Base-by-base conservation (phyloP, 805 yeast species). In the Hanseniaspora thailandica region DNA sequence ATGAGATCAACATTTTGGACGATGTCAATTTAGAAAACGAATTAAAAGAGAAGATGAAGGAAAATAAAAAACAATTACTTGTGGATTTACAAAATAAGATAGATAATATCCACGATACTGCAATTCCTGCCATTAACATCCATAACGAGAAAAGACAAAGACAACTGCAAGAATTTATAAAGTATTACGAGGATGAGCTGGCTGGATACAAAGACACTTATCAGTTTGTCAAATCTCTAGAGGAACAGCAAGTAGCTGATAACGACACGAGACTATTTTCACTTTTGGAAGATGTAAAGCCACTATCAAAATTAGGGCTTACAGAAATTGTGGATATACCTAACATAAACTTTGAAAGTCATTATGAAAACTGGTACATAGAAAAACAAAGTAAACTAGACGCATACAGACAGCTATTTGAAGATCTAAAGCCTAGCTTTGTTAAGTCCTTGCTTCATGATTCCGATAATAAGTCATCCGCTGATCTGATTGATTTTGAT, bases 301-400 rank as follows among this genome's bases (percentile, higher is more conserved):
- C 36, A 10, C 13, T 43, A 1, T 13, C 20, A 7, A 43, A 43
- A 19, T 17, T 28, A 5, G 31, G 34, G 7, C 19, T 49, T 9
- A 13, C 23, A 9, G 33, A 49, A 4, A 17, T 49, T 17, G 28
- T 49, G 19, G 53, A 49, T 20, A 12, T 41, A 13, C 13, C 44
- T n/a, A 43, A 49, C 20, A 43, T 49, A 13, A n/a, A 9, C 15
- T 49, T 31, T n/a, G 17, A 33, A 8, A 13, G 19, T 1, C 22
- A 34, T 7, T 34, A 33, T 34, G 53, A 49, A 41, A 49, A 36
- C 17, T 49, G 53, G 47, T 17, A n/a, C 10, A 28, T 49, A 1
- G 53, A 49, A 25, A 30, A 22, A 15, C 5, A 13, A 10, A 34
- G 47, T 34, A 17, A 25, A 8, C 3, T 34, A 19, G 46, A 43